These are phyloP conservation scores for Alternaria atra DNA, from an alignment of 2,329 filamentous ascomycete species.

Conservation along the genomic window DNA sequence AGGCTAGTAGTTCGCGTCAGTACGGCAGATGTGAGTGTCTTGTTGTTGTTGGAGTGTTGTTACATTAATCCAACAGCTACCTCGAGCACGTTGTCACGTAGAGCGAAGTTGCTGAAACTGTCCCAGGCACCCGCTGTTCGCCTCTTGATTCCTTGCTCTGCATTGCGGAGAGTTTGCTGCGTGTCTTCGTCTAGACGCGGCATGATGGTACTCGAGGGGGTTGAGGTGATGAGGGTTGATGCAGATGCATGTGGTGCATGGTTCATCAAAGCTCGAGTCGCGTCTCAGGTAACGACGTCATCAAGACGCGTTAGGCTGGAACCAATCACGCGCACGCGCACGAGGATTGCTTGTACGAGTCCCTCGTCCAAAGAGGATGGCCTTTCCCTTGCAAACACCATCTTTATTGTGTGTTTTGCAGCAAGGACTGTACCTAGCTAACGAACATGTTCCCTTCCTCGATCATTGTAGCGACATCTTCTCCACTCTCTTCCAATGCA, in stretches of 20 bases:
- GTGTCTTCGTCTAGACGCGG: slow-evolving; percentile 44
- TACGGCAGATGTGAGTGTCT: neutral
- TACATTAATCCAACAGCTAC: slow-evolving; percentile 80
- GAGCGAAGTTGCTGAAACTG: slow-evolving; percentile 76
- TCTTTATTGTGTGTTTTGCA: neutral
- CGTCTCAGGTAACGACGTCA: slow-evolving; percentile 10
- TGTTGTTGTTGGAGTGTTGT: slow-evolving; percentile 4
- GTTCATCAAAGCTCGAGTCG: neutral
- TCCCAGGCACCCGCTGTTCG: slow-evolving; percentile 63
- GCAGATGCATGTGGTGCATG: neutral
- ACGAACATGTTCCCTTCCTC: neutral
- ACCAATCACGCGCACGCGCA: neutral
- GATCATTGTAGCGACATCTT: neutral
- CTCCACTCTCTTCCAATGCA: slow-evolving; percentile 2
- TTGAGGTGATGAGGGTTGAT: neutral
- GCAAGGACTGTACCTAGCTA: neutral
- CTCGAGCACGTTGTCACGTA: slow-evolving; percentile 78
- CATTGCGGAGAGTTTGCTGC: slow-evolving; percentile 57
- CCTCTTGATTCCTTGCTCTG: slow-evolving; percentile 55
- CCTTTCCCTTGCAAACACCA: neutral
- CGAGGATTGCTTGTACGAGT: neutral
- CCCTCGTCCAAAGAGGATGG: neutral
- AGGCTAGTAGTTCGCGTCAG: slow-evolving; percentile 58
- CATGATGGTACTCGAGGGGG: slow-evolving; percentile 24
- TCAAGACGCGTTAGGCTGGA: neutral